Base-by-base conservation (phyloP, 129 eudicot species). In the Oenanthe sinensis region DNA sequence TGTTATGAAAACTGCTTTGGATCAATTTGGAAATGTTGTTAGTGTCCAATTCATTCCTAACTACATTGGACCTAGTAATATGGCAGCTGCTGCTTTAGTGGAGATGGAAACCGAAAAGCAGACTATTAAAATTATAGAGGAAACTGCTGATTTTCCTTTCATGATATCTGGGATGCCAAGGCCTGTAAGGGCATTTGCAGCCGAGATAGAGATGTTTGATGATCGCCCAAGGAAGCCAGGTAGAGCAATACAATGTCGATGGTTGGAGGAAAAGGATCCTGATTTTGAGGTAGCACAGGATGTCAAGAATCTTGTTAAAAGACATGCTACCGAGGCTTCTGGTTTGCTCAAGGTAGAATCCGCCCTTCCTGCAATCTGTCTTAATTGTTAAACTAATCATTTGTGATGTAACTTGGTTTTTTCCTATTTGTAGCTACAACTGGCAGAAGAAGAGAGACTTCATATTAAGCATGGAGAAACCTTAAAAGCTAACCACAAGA, bases 91-190 rank as follows among this genome's bases (percentile, higher is more conserved):
- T 63, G 98, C 97, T 71, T 75, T 94, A 70, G 97, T 91, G 73
- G 96, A 89, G 81, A 81, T 91, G 93, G 87, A 85, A 44, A 85
- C 62, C 3, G 62, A 49, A 30, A 81, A 79, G 65, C 91, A 85
- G 84, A 97, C 96, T 12, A 67, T 22, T 7, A 76, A 74, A 33
- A 85, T 94, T 8, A 33, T 91, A 1, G 43, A 6, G 5, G 87
- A 78, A 71, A 76, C 84, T 52, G 24, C 58, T 2, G 76, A 84
- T 5, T 78, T 79, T 54, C 96, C 97, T 0, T 84, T 94, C 71
- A 91, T 91, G 98, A 85, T 91, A 47, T 84, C 80, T 19, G 97
- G 97, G 37, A 94, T 94, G 98, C 98, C 97, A 16, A 88, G 98
- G 86, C 97, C 98, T n/a, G 91, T 89, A 26, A 88, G 97, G 76